Conservation (phyloP, 1,139 yeast genomes). For the Suhomyces atakaporum region DNA sequence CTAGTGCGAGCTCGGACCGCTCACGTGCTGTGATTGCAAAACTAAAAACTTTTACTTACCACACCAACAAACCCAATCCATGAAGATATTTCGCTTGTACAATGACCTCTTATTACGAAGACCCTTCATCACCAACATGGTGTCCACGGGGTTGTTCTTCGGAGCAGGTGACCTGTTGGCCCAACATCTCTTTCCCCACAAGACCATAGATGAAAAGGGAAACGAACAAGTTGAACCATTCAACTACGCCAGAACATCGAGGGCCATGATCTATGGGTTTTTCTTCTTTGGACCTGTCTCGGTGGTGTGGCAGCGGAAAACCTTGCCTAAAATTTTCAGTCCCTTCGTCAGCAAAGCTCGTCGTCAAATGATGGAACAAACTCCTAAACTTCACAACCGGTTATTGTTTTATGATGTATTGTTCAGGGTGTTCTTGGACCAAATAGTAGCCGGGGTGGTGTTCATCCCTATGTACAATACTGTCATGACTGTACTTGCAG, state of each 20-base stretch:
- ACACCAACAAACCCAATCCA: constrained; percentile 7
- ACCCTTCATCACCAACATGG: constrained; percentile 57
- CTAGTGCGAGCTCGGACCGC: background rate
- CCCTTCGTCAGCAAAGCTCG: constrained; percentile 33
- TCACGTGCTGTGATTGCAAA: constrained; percentile 7
- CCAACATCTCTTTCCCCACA: constrained; percentile 55
- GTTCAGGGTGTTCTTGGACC: constrained; percentile 41
- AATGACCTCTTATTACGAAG: constrained; percentile 42
- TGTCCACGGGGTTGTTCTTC: constrained; percentile 62
- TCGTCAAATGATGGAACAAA: constrained; percentile 17
- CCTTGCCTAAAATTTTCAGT: constrained; percentile 51
- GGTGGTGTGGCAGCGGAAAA: constrained; percentile 63
- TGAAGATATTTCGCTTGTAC: constrained; percentile 38
- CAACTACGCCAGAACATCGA: constrained; percentile 52
- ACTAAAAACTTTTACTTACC: constrained; percentile 3
- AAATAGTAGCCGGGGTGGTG: constrained; percentile 33
- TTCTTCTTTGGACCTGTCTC: constrained; percentile 78
- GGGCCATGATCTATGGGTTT: constrained; percentile 76
- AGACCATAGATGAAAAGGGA: constrained; percentile 16
- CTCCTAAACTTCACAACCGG: constrained; percentile 16
- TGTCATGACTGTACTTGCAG: constrained; percentile 41
- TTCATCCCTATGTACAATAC: constrained; percentile 51
- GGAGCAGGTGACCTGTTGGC: constrained; percentile 78
- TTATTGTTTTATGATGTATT: constrained; percentile 36
- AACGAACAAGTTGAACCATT: constrained; percentile 19